Base-by-base conservation (phyloP, 1,284 basidiomycete genomes). In the Erythrobasidium hasegawianum region DNA sequence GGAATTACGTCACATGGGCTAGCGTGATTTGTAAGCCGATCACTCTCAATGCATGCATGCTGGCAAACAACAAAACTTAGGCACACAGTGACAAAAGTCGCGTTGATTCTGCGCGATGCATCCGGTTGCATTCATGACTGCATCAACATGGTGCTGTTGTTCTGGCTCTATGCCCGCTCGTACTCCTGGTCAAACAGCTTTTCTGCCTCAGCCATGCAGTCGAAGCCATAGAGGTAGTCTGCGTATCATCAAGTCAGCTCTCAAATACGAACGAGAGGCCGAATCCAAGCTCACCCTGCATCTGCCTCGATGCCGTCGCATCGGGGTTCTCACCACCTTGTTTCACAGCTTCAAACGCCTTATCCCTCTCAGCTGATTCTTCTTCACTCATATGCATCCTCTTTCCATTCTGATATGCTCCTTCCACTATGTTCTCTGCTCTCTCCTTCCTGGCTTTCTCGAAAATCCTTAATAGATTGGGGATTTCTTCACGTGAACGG, bases 371-470 rank as follows among this genome's bases (percentile, higher is more conserved):
- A 11, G 57, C 58, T 18, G 67, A 72, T 45, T 72, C 75, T 2
- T 58, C 60, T 10, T 73, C 74, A 26, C 71, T 72, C 24, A 69
- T 61, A 64, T 77, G 77, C 14, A 79, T 72, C 26, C 74, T 73
- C 69, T 77, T 74, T 16, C 77, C 76, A 70, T 78, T 79, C 20
- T 72, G 70, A 2, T 75, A 72, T n/a, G 78, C 78, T 33, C 71
- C 72, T 20, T 71, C 68, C 7, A 79, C 78, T 16, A 76, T 75
- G 71, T 73, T 76, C 62, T 79, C 78, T 20, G 78, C 77, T 24
- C 78, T 69, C 10, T 74, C 71, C 71, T 79, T 79, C 43, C 78
- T 70, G 55, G 78, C 41, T 22, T 54, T 52, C 73, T 79, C 74
- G 64, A 78, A 78, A 1, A 75, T 71, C 50, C 60, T 24, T 43